Conservation (phyloP, 768 basidiomycete species). For the Lyophyllum decastes region DNA sequence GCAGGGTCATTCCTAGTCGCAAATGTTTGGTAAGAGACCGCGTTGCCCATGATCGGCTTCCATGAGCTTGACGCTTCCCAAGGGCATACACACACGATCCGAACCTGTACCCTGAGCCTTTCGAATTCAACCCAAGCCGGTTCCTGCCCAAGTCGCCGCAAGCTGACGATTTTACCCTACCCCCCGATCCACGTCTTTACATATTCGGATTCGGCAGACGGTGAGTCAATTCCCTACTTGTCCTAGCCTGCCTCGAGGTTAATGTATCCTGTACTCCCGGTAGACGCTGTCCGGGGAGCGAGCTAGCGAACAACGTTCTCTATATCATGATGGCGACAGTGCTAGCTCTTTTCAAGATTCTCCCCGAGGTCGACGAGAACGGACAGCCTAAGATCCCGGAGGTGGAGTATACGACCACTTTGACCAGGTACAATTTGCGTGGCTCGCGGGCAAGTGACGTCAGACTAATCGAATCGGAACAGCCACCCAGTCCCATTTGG, state of each 20-base stretch:
- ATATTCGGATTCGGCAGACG: conserved; percentile 3
- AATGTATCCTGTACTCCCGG: not conserved
- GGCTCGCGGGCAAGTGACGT: not conserved
- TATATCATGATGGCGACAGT: not conserved
- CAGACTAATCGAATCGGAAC: not conserved
- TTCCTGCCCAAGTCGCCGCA: not conserved
- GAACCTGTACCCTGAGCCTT: not conserved
- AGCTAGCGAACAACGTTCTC: not conserved
- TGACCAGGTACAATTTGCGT: not conserved
- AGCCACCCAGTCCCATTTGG: not conserved
- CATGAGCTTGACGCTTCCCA: not conserved
- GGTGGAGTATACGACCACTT: not conserved
- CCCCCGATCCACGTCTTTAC: not conserved
- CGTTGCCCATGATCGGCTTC: not conserved
- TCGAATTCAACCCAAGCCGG: not conserved
- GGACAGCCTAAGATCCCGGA: not conserved
- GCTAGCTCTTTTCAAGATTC: not conserved
- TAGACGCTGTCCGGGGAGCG: not conserved
- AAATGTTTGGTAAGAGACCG: conserved; percentile 3
- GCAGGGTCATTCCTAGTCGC: conserved; percentile 8
- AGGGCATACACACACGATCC: not conserved
- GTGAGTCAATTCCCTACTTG: not conserved
- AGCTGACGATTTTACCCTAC: not conserved
- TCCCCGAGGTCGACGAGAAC: not conserved
- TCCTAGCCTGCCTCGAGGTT: not conserved